Base-by-base conservation (phyloP, 2,329 filamentous ascomycete genomes). In the Alternaria angustiovoidea region DNA sequence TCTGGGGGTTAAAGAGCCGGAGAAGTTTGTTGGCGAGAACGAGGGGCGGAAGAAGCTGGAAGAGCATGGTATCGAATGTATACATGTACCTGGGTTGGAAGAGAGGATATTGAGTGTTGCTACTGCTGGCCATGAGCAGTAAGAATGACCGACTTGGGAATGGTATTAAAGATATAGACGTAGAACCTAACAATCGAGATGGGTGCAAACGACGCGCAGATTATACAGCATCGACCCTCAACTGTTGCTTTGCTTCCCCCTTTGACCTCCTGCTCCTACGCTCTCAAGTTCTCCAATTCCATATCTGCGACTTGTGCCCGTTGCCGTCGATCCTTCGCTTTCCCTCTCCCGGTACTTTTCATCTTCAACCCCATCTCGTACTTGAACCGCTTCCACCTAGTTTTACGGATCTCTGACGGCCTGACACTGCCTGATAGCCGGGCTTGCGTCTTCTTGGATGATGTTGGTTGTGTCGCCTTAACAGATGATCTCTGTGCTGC, bases 11-110 rank as follows among this genome's bases (percentile, higher is more conserved):
- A 85, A 89, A 68, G 95, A 99, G 80, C 95, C 95, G 0, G 91
- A 91, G 70, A 97, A 88, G 32, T 99, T 98, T 79, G 92, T 98
- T 18, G 88, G 88, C 6, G 85, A 91, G 61, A 98, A 96, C 66
- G 86, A 89, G 59, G 93, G 93, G 7, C 88, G 89, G 69, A 81
- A 79, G 68, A 89, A 87, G 75, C 81, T 99, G 57, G 85, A 89
- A 68, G 86, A 87, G 46, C 89, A 88, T 5, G 93, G 93, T 0
- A 86, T 99, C 52, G 79, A 87, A 44, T 92, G 94, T 64, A 80
- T 91, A 42, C 87, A 91, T 75, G 86, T 97, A 4, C 69, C 82
- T 18, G 94, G 93, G 0, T 75, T 97, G 54, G 92, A 97, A 74
- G 83, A 87, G 34, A 89, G 94, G 57, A 98, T 98, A 67, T 75